Conservation (phyloP, 225 moss, liverwort and hornwort genomes). For the Anthoceros angustus region DNA sequence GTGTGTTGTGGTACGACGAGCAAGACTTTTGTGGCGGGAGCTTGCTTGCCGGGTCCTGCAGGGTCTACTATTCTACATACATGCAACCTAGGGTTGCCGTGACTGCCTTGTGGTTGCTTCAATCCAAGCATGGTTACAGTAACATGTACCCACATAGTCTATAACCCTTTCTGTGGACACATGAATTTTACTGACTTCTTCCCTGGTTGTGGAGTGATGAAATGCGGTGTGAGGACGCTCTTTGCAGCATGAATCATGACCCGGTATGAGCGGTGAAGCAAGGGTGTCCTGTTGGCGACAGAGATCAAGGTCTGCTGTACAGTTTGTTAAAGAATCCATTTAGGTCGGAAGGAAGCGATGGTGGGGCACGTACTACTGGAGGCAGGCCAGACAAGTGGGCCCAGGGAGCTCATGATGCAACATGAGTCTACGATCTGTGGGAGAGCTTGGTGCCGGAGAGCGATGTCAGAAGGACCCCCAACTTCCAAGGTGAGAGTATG, state of each 20-base stretch:
- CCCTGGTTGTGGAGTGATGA: too few species aligned
- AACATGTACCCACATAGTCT: too few species aligned
- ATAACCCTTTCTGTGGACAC: too few species aligned
- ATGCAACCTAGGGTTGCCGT: too few species aligned
- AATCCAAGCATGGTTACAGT: too few species aligned
- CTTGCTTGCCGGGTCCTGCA: too few species aligned
- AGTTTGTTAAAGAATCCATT: not conserved
- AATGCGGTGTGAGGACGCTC: too few species aligned
- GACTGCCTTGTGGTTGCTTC: too few species aligned
- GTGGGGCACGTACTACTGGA: not conserved
- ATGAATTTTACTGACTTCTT: too few species aligned
- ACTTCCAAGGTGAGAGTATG: not conserved
- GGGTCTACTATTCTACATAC: too few species aligned
- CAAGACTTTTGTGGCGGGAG: not conserved
- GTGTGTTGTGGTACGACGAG: not conserved
- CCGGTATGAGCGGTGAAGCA: too few species aligned
- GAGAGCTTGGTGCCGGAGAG: not conserved
- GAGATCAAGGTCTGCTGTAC: slow-evolving; percentile 1
- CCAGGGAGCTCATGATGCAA: not conserved
- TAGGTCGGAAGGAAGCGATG: not conserved
- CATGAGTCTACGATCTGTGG: not conserved
- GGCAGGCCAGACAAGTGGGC: not conserved
- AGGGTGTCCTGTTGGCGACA: not conserved
- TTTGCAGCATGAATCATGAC: too few species aligned
- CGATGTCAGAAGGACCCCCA: not conserved